phyloP scores from a whole-genome alignment of 2,329 filamentous ascomycete species.

The Ceratocystis smalleyi region DNA sequence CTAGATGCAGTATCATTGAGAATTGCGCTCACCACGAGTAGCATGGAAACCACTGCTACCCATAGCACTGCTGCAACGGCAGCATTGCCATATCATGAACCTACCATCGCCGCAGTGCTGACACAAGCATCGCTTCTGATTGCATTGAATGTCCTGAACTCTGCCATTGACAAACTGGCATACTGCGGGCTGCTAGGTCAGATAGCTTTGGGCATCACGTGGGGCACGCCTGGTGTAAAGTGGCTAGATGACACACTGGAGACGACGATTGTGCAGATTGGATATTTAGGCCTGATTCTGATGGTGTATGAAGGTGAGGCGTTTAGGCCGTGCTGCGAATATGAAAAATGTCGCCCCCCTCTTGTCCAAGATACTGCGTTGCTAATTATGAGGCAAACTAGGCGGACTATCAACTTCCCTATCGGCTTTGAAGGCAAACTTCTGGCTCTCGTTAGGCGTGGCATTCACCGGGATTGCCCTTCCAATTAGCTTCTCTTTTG shows the following conservation, averaged over 20 bases:
- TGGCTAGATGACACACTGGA: conserved; percentile 41
- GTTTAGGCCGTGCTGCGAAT: accelerated
- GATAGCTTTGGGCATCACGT: conserved; percentile 53
- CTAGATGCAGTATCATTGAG: accelerated
- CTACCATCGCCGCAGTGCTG: neutral
- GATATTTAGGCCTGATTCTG: conserved; percentile 57
- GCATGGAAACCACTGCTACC: neutral
- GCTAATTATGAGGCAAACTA: neutral
- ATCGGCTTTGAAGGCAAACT: conserved; percentile 3
- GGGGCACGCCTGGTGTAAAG: conserved; percentile 49
- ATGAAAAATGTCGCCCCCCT: neutral
- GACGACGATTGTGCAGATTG: conserved; percentile 44
- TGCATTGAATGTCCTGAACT: conserved; percentile 43
- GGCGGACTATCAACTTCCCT: conserved; percentile 7
- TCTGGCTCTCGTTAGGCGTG: neutral
- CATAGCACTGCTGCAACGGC: neutral
- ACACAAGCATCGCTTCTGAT: conserved; percentile 43
- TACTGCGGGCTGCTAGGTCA: conserved; percentile 62
- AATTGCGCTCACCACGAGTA: neutral
- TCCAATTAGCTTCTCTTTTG: conserved; percentile 27
- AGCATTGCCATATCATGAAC: neutral
- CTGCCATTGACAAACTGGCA: conserved; percentile 40
- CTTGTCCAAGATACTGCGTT: neutral
- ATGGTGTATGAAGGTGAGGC: conserved; percentile 51
- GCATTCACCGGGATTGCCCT: conserved; percentile 4